Evolutionary conservation across 192 early-diverging fungal genomes (phyloP).

Genomic region (Coemansia sp.): DNA sequence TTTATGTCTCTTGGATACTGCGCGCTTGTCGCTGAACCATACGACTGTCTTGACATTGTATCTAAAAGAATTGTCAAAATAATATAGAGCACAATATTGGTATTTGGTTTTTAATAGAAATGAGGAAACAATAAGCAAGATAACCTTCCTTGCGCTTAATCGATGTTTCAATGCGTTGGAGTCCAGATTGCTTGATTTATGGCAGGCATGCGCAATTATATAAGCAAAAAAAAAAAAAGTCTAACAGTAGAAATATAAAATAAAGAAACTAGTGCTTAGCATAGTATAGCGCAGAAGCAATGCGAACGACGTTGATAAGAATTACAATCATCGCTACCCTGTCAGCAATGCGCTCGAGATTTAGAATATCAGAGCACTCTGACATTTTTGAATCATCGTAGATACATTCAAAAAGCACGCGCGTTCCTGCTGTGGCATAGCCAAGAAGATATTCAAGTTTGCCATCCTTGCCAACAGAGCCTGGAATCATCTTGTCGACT

Average conservation of each 20-base stretch:
- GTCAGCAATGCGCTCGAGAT: constrained; percentile 22
- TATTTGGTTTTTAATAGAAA: too few species aligned
- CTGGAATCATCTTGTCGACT: constrained; percentile 28
- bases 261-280: not conserved
- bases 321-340: constrained; percentile 32
- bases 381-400: constrained; percentile 27
- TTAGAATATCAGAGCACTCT: constrained; percentile 38
- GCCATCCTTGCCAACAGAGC: constrained; percentile 24
- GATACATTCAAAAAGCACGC: constrained; percentile 44
- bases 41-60: too few species aligned
- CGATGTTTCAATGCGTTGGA: too few species aligned
- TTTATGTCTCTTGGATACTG: not conserved
- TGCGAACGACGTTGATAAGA: constrained; percentile 36
- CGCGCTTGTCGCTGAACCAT: too few species aligned
- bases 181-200: too few species aligned
- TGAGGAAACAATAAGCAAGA: too few species aligned
- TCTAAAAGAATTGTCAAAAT: too few species aligned
- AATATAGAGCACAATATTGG: too few species aligned
- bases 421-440: constrained; percentile 43
- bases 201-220: not conserved
- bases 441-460: constrained; percentile 34
- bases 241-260: not conserved
- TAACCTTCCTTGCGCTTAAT: too few species aligned
- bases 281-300: constrained; percentile 17
- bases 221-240: not conserved